Base-by-base conservation (phyloP, 768 basidiomycete genomes). In the Cyclocybe aegerita region DNA sequence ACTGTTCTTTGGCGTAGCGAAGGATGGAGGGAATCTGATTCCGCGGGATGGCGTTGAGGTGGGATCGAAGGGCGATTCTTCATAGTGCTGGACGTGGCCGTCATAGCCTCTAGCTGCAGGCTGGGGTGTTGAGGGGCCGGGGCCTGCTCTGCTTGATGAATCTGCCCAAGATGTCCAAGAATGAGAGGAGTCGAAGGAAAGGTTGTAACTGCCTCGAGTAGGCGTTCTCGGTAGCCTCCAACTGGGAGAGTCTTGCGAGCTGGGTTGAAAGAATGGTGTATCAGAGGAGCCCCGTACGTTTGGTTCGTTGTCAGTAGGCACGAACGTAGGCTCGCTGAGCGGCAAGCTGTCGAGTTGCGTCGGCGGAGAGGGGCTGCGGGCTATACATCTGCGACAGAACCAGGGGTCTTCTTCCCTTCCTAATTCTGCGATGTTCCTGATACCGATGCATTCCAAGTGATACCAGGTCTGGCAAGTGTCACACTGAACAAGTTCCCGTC, bases 391-490 rank as follows among this genome's bases (percentile, higher is more conserved):
- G 45, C 71, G 65, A 66, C 89, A 87, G 65, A 78, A 93, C 90
- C 90, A 93, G 1, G 82, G 82, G 57, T 90, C 88, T 58, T 90
- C 87, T 60, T 89, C 88, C 43, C 68, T 78, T 6, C 88, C 90
- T 11, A 92, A 72, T 45, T 90, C 83, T 9, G 76, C 67, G 32
- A 81, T 76, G 57, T 74, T 76, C 45, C 68, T 69, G 57, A 93
- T 86, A 45, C 88, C 90, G 34, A 93, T 83, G 65, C 90, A 93
- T 39, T 80, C 69, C 31, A 90, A 74, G 66, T 93, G 90, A 62
- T 87, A 92, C 90, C 90, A 93, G 11, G 74, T 83, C 62, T 81
- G 74, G 64, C 90, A 93, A 4, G 76, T 75, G 58, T 93, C 90
- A 57, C 90, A 93, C 59, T 91, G 90, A 31, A 93, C 91, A 40